Conservation (phyloP, 2,329 filamentous ascomycete genomes). For the Aspergillus glaucus region DNA sequence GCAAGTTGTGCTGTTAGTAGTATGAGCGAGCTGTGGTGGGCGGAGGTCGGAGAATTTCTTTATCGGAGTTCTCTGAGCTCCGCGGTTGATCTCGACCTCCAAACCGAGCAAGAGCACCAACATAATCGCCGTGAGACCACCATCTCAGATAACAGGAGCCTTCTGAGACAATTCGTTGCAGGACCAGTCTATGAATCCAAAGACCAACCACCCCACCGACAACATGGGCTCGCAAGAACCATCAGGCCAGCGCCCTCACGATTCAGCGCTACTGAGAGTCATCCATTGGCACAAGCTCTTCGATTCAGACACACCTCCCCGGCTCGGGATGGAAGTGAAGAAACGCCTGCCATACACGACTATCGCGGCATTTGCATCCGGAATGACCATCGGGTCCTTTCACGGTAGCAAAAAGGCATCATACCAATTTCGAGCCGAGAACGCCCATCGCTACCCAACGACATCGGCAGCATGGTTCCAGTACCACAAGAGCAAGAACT, state of each 20-base stretch:
- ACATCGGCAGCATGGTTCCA: constrained; percentile 86
- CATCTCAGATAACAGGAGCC: no score
- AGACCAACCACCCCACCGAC: not conserved
- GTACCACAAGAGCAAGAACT: constrained; percentile 99
- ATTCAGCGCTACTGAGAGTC: constrained; percentile 19
- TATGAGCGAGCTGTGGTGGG: not conserved
- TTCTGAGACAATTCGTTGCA: no score
- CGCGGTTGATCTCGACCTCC: not conserved
- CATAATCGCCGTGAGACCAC: not conserved
- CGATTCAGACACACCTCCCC: constrained; percentile 30
- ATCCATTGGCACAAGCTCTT: constrained; percentile 34
- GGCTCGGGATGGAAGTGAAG: constrained; percentile 58
- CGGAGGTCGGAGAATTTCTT: not conserved
- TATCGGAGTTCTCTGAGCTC: constrained; percentile 4
- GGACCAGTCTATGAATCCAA: no score
- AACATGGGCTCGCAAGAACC: constrained; percentile 12
- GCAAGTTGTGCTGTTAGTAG: not conserved
- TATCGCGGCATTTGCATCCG: constrained; percentile 58
- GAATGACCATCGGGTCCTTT: constrained; percentile 62
- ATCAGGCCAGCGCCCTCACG: constrained; percentile 2
- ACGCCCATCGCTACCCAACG: constrained; percentile 84
- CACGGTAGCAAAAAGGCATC: constrained; percentile 69
- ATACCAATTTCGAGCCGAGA: constrained; percentile 86
- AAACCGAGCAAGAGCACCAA: not conserved
- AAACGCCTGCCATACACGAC: constrained; percentile 62